A percentile compares a stretch with the other conserved stretches of the same genome.
Evolutionary conservation across 768 basidiomycete genomes (phyloP).

Genomic region (Collybia sordida): DNA sequence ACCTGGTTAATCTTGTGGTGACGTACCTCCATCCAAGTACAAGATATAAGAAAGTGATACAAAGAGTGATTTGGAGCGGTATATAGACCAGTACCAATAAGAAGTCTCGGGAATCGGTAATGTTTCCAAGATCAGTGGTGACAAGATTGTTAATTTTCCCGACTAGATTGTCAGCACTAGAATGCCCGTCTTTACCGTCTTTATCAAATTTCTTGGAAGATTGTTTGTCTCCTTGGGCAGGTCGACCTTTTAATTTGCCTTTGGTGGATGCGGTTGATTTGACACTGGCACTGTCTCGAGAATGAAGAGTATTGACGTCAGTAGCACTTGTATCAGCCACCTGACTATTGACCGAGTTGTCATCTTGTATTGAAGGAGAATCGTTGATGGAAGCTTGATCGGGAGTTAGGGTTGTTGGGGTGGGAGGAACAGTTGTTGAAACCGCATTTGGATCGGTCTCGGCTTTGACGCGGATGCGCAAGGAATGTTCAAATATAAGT

Average conservation of each 20-base stretch:
- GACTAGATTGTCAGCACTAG: slow-evolving; percentile 47
- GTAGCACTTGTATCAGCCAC: not conserved
- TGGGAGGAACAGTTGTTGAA: slow-evolving; percentile 8
- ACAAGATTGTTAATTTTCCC: slow-evolving; percentile 80
- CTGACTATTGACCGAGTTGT: not conserved
- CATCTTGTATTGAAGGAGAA: not conserved
- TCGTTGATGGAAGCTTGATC: not conserved
- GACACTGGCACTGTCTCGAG: slow-evolving; percentile 16
- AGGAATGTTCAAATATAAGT: slow-evolving; percentile 42
- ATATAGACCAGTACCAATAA: slow-evolving; percentile 34
- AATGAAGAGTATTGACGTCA: slow-evolving; percentile 17
- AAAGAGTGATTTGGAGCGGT: slow-evolving; percentile 39
- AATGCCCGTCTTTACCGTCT: slow-evolving; percentile 6
- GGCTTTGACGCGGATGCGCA: slow-evolving; percentile 63
- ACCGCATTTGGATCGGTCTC: slow-evolving; percentile 18
- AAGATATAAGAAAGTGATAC: slow-evolving; percentile 42
- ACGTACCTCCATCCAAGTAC: slow-evolving; percentile 49
- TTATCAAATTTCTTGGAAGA: slow-evolving; percentile 8
- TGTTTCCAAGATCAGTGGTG: slow-evolving; percentile 55
- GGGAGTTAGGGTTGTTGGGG: slow-evolving; percentile 10
- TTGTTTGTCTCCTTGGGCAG: slow-evolving; percentile 1
- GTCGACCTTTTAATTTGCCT: slow-evolving; percentile 2
- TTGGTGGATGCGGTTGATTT: slow-evolving; percentile 12
- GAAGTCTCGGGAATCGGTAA: slow-evolving; percentile 35
- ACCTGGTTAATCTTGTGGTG: not conserved